These are phyloP conservation scores for Hibiscus syriacus DNA, from an alignment of 345 rosid genomes.

Conservation along the genomic window DNA sequence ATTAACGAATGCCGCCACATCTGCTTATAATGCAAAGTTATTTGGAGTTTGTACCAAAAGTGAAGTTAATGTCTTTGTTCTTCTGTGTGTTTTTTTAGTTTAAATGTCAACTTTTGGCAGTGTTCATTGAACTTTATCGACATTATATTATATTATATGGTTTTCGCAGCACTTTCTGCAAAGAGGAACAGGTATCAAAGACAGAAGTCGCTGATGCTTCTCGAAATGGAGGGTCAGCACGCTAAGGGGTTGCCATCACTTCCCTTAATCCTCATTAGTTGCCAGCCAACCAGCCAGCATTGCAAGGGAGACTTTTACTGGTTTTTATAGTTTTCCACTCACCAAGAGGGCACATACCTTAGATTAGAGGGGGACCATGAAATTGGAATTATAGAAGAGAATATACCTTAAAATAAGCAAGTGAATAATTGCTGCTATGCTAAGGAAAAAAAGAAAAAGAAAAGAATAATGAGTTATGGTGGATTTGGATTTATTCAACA, in stretches of 20 bases:
- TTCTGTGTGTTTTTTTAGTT: not conserved
- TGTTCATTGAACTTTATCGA: not conserved
- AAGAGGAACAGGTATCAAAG: slow-evolving; percentile 92
- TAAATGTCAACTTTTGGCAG: not conserved
- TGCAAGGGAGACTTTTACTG: slow-evolving; percentile 2
- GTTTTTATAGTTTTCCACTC: slow-evolving; percentile 16
- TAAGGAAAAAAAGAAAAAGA: too few relatives aligned
- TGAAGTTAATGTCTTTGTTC: not conserved
- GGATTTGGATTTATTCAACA: slow-evolving; percentile 21
- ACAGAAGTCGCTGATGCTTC: slow-evolving; percentile 85
- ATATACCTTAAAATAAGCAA: slow-evolving; percentile 9
- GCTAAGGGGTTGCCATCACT: slow-evolving; percentile 75
- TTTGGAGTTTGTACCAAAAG: not conserved
- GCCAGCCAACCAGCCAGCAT: not conserved
- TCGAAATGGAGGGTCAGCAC: slow-evolving; percentile 97
- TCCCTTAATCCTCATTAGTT: slow-evolving; percentile 50
- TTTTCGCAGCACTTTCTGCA: slow-evolving; percentile 60
- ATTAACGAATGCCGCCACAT: not conserved
- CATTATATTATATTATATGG: not conserved
- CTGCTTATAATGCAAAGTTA: too few relatives aligned
- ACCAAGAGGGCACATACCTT: slow-evolving; percentile 7
- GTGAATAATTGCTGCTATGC: slow-evolving; percentile 13
- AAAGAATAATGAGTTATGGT: too few relatives aligned
- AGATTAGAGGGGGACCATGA: slow-evolving; percentile 11
- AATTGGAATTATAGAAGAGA: slow-evolving; percentile 13